Conservation (phyloP, 768 basidiomycete genomes). For the Zangia roseola region DNA sequence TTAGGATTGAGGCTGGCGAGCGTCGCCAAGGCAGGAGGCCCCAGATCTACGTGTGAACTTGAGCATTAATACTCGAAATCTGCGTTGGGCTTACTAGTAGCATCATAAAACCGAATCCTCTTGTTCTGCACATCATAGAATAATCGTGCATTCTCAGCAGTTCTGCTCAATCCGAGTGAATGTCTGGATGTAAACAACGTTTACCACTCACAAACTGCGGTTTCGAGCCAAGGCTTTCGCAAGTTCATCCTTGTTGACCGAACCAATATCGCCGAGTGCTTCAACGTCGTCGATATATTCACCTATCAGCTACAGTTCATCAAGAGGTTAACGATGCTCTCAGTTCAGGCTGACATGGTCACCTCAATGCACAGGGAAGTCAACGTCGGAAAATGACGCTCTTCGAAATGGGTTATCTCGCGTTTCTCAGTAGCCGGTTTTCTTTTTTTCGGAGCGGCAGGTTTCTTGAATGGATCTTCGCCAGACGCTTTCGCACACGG, state of each 20-base stretch:
- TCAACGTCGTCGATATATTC: slow-evolving; percentile 88
- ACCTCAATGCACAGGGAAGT: slow-evolving; percentile 83
- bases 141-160: slow-evolving; percentile 71
- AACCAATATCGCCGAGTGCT: slow-evolving; percentile 83
- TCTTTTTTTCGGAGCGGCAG: slow-evolving; percentile 57
- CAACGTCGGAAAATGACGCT: slow-evolving; percentile 65
- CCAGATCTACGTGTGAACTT: slow-evolving; percentile 52
- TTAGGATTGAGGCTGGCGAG: slow-evolving; percentile 84
- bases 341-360: neutral
- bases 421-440: slow-evolving; percentile 66
- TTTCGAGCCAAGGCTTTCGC: slow-evolving; percentile 80
- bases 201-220: slow-evolving; percentile 65
- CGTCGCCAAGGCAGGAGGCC: slow-evolving; percentile 62
- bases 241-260: slow-evolving; percentile 81
- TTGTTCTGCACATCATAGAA: slow-evolving; percentile 79
- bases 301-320: slow-evolving; percentile 62
- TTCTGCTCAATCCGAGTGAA: slow-evolving; percentile 43
- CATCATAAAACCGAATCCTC: slow-evolving; percentile 78
- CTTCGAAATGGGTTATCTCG: slow-evolving; percentile 66
- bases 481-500: slow-evolving; percentile 77
- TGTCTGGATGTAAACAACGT: neutral
- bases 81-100: slow-evolving; percentile 65
- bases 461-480: slow-evolving; percentile 84
- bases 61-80: neutral
- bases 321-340: neutral